Percentiles rank a stretch among this genome's conserved stretches.
Evolutionary conservation across 441 rosid genomes (phyloP).

Genomic region (Gossypium davidsonii): DNA sequence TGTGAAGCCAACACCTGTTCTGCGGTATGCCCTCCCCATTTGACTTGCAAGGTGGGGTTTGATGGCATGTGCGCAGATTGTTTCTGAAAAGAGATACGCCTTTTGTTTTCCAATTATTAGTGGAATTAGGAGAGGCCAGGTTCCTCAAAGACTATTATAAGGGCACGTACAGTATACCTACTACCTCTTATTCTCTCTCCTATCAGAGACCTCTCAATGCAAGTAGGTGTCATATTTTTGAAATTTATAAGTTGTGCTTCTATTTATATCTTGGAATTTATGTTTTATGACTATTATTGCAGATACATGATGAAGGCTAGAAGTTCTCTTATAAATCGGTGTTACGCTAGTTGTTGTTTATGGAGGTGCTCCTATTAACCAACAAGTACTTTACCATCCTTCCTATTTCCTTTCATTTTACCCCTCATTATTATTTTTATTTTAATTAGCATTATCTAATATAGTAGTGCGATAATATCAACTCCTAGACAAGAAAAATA

Average conservation of each 20-base stretch:
- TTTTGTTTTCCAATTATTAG: constrained; percentile 82
- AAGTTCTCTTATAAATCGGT: constrained; percentile 79
- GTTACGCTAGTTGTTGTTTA: constrained; percentile 83
- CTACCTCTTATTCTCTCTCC: constrained; percentile 83
- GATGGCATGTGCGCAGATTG: constrained; percentile 98
- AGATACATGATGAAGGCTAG: constrained; percentile 87
- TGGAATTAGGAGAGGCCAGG: constrained; percentile 67
- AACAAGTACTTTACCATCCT: constrained; percentile 39
- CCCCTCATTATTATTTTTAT: background rate
- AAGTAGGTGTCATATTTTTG: constrained; percentile 39
- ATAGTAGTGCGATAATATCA: background rate
- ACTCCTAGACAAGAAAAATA: background rate
- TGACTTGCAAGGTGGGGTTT: constrained; percentile 68
- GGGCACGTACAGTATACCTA: constrained; percentile 76
- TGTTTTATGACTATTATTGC: constrained; percentile 17
- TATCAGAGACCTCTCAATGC: constrained; percentile 77
- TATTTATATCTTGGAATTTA: background rate
- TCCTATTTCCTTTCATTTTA: background rate
- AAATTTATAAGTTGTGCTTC: background rate
- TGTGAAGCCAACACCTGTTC: constrained; percentile 90
- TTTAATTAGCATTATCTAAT: background rate
- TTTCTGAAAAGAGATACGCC: constrained; percentile 95
- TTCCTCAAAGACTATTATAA: constrained; percentile 55
- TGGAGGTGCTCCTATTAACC: constrained; percentile 84
- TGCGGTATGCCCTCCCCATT: constrained; percentile 85